Percentiles rank a stretch among this genome's conserved stretches.
Conservation (phyloP, 768 basidiomycete genomes). For the Ramaria sp. region DNA sequence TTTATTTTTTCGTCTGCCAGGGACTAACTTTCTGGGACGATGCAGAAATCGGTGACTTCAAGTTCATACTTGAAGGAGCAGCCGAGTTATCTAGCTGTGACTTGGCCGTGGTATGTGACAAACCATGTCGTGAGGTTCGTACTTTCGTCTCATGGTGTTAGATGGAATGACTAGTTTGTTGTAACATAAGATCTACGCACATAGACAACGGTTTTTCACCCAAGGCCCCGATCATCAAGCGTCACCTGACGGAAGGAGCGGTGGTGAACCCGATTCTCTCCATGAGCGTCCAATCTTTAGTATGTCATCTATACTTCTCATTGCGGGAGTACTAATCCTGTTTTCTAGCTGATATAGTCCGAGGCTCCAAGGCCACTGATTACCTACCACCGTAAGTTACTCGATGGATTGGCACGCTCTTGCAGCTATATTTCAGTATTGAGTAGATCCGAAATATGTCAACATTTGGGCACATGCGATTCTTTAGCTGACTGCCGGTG, state of each 20-base stretch:
- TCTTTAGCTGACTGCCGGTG: slow-evolving; percentile 36
- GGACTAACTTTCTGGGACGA: slow-evolving; percentile 11
- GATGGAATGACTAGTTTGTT: background rate
- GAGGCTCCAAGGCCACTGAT: background rate
- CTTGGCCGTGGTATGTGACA: slow-evolving; percentile 41
- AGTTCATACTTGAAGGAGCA: slow-evolving; percentile 28
- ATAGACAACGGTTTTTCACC: background rate
- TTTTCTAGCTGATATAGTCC: background rate
- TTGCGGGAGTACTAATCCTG: background rate
- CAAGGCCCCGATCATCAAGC: background rate
- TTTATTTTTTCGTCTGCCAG: background rate
- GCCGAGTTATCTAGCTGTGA: slow-evolving; percentile 43
- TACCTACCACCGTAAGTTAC: slow-evolving; percentile 2
- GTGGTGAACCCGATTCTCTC: background rate
- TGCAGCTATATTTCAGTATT: background rate
- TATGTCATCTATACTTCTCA: background rate
- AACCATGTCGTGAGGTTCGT: slow-evolving; percentile 50
- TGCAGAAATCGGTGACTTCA: slow-evolving; percentile 25
- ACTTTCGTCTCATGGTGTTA: background rate
- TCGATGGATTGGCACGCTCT: background rate
- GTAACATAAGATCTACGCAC: background rate
- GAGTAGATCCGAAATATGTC: slow-evolving; percentile 38
- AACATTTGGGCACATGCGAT: slow-evolving; percentile 47
- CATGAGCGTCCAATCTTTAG: slow-evolving; percentile 1
- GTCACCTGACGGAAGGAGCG: background rate